Base-by-base conservation (phyloP, 2,329 filamentous ascomycete genomes). In the Sporothrix brasiliensis region DNA sequence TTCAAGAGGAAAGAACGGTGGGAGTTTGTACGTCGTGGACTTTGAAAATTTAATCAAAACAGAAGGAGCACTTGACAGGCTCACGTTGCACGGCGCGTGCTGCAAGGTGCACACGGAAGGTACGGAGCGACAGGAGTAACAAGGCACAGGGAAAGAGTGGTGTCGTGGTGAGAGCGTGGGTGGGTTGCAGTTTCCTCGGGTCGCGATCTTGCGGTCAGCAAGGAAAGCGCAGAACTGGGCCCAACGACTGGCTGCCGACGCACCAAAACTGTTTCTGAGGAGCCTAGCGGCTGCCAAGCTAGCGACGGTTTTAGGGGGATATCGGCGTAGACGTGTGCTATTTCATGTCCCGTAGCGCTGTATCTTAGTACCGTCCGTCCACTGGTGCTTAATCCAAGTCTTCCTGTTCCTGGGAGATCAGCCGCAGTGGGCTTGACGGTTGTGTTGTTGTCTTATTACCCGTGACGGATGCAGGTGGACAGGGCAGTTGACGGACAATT, bases 51-150 rank as follows among this genome's bases (percentile, higher is more conserved):
- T 21, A 56, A 16, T 16, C 14, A 61, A 41, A 50, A 49, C 30
- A 27, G 61, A 66, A 66, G 47, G 61, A 66, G n/a, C 61, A 66
- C 44, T 41, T 60, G 60, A 67, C 34, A 69, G 70, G 67, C 30
- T 52, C 53, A 50, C 16, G 71, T 69, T 63, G 69, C 67, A 69
- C 71, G 47, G 47, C 50, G 69, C 69, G 68, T 69, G 67, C 47
- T 68, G 68, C 65, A 69, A 50, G 67, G 52, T 65, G 58, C 53
- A 72, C 69, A 65, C 34, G 60, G 71, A 50, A 66, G 66, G 63
- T 50, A 56, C 68, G 19, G 58, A n/a, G 56, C 56, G 56, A 24
- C 67, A 63, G 56, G 54, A 69, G 67, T 21, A 61, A 68, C 41
- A 30, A 56, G 19, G 41, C 16, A 67, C 63, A 21, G 39, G 66